Conservation (phyloP, 2,329 filamentous ascomycete genomes). For the Fusarium longipes region DNA sequence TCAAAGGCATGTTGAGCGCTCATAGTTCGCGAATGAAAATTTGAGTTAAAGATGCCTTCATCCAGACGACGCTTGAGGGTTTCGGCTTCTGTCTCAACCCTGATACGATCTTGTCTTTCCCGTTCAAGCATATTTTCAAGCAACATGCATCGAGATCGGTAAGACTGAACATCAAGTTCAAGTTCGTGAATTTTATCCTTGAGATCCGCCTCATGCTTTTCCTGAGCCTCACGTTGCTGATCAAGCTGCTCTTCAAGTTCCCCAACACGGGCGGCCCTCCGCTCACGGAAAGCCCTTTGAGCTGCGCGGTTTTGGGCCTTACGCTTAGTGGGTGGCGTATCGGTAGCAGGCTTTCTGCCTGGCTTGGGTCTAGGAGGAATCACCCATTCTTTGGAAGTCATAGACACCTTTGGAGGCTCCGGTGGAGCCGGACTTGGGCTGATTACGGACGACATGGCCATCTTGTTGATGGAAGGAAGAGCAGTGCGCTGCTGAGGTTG, state of each 20-base stretch:
- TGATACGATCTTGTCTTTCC: conserved; percentile 63
- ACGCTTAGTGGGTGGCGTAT: conserved; percentile 91
- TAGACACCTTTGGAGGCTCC: conserved; percentile 63
- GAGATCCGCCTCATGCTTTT: conserved; percentile 67
- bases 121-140: conserved; percentile 73
- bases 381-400: conserved; percentile 88
- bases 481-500: conserved; percentile 50
- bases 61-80: conserved; percentile 49
- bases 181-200: conserved; percentile 68
- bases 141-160: conserved; percentile 69
- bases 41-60: conserved; percentile 44
- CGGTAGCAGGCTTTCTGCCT: conserved; percentile 91
- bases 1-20: conserved; percentile 46
- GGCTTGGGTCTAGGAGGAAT: conserved; percentile 88
- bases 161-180: conserved; percentile 74
- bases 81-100: conserved; percentile 56
- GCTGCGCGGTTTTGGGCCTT: conserved; percentile 95
- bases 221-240: conserved; percentile 67
- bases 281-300: conserved; percentile 89
- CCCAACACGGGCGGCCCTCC: conserved; percentile 84
- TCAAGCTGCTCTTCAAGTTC: conserved; percentile 77
- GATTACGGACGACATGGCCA: conserved; percentile 62
- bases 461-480: conserved; percentile 56
- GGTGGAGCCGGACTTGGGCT: conserved; percentile 53
- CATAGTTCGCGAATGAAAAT: conserved; percentile 46